phyloP scores from a whole-genome alignment of 345 rosid species.

The Salix viminalis region DNA sequence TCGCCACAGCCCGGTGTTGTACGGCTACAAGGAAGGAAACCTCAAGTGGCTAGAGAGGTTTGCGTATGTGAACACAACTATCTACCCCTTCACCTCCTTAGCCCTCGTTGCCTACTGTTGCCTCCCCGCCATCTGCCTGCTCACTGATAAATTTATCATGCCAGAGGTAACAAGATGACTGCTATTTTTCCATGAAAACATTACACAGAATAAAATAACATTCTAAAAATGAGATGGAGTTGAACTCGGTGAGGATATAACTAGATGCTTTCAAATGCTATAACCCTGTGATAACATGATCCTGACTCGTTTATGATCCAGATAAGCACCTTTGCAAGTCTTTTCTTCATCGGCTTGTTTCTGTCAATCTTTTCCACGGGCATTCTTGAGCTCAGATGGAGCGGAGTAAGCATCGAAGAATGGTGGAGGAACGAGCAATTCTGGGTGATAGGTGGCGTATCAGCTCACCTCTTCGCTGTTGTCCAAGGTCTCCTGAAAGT shows the following conservation, averaged over 20 bases:
- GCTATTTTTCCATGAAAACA: background rate
- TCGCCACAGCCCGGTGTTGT: constrained; percentile 82
- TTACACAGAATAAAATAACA: background rate
- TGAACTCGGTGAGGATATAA: background rate
- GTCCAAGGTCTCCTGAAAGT: constrained; percentile 82
- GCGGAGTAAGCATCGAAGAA: constrained; percentile 97
- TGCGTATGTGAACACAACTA: constrained; percentile 83
- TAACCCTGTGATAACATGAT: background rate
- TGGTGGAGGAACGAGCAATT: constrained; percentile 99
- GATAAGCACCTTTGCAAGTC: constrained; percentile 94
- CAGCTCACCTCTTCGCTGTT: constrained; percentile 92
- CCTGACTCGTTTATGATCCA: constrained; percentile 25
- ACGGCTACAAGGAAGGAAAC: constrained; percentile 87
- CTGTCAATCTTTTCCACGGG: constrained; percentile 76
- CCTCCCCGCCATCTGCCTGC: constrained; percentile 91
- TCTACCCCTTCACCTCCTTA: constrained; percentile 90
- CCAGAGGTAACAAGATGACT: constrained; percentile 56
- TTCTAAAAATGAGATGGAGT: background rate
- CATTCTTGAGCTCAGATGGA: constrained; percentile 88
- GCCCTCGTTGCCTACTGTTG: constrained; percentile 89
- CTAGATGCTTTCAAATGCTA: background rate
- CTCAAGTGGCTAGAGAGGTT: constrained; percentile 94
- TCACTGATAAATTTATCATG: constrained; percentile 95
- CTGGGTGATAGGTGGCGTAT: constrained; percentile 95
- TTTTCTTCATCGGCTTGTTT: constrained; percentile 82